Conservation (phyloP, 805 yeast species). For the Jamesozyma spencerorum region DNA sequence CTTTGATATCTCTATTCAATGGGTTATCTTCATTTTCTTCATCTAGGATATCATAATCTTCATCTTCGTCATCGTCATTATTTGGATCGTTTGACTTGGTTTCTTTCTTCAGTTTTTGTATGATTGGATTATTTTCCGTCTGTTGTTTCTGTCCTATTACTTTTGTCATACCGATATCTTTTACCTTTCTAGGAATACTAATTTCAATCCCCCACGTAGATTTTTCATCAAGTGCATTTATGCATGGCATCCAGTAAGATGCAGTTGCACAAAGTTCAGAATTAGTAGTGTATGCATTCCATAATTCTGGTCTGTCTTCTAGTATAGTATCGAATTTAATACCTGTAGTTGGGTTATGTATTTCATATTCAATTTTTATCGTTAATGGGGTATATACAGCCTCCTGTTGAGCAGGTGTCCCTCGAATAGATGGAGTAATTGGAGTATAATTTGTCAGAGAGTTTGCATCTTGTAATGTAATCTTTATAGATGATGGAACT, state of each 20-base stretch:
- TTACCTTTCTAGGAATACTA: conserved; percentile 71
- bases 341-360: conserved; percentile 64
- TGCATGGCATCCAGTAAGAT: conserved; percentile 96
- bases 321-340: conserved; percentile 50
- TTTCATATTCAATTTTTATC: conserved; percentile 55
- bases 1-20: conserved; percentile 41
- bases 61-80: conserved; percentile 23
- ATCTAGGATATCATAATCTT: conserved; percentile 25
- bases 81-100: conserved; percentile 3
- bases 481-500: conserved; percentile 36
- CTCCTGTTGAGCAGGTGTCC: conserved; percentile 34
- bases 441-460: conserved; percentile 32
- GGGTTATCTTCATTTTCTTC: conserved; percentile 20
- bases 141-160: conserved; percentile 26
- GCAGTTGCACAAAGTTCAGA: conserved; percentile 71
- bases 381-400: conserved; percentile 64
- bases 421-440: conserved; percentile 33
- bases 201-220: conserved; percentile 88
- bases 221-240: conserved; percentile 79
- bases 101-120: conserved; percentile 14
- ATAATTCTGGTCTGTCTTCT: conserved; percentile 34
- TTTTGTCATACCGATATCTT: conserved; percentile 46
- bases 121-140: not conserved
- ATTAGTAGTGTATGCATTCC: conserved; percentile 86
- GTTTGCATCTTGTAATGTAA: conserved; percentile 48